phyloP scores from a whole-genome alignment of 352 stramenopile genomes.

The Saprolegnia diclina region DNA sequence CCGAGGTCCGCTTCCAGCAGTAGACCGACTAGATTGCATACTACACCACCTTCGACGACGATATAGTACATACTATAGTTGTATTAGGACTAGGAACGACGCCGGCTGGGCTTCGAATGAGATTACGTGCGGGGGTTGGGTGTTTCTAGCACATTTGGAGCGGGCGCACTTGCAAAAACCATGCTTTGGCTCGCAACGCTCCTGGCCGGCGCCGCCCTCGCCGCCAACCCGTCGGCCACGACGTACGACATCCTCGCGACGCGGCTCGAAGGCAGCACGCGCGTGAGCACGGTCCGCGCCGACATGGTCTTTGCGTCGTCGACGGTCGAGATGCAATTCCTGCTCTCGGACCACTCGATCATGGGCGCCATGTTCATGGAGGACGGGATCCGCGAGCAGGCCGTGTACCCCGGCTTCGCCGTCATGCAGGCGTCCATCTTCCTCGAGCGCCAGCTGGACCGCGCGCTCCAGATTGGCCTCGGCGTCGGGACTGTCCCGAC shows the following conservation, averaged over 20 bases:
- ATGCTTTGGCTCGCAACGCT: too few relatives aligned
- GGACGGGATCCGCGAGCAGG: constrained; percentile 46
- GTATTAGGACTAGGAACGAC: neutral
- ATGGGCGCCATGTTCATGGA: constrained; percentile 76
- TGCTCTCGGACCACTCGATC: constrained; percentile 72
- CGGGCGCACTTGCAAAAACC: too few relatives aligned
- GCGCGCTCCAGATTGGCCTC: constrained; percentile 58
- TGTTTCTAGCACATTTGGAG: neutral
- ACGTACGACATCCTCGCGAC: constrained; percentile 7
- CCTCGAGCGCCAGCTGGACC: constrained; percentile 37
- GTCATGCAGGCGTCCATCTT: constrained; percentile 75
- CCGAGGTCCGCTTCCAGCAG: constrained; percentile 43
- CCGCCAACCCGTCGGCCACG: neutral
- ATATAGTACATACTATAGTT: neutral
- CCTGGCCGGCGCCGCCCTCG: neutral
- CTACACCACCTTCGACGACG: neutral
- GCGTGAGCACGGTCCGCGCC: neutral
- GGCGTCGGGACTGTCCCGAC: constrained; percentile 64
- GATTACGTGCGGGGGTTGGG: neutral
- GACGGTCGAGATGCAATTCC: constrained; percentile 36
- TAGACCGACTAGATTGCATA: neutral
- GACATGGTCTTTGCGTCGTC: neutral
- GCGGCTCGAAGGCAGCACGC: neutral
- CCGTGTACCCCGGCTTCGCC: constrained; percentile 68
- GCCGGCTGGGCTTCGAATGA: too few relatives aligned